Base-by-base conservation (phyloP, 306 rosid species). In the Prunus dulcis region DNA sequence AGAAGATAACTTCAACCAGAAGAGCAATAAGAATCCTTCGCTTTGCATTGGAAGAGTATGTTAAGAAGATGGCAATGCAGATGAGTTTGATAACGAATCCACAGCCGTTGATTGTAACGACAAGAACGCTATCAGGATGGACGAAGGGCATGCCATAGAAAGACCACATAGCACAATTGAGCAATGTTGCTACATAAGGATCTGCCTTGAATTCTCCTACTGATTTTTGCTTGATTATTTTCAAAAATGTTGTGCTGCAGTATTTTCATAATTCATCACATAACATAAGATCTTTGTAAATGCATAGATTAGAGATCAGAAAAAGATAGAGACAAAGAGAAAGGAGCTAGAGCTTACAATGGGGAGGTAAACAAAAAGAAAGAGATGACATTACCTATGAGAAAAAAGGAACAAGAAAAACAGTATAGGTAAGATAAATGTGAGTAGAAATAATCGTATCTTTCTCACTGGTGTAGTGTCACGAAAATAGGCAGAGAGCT, bases 181-280 rank as follows among this genome's bases (percentile, higher is more conserved):
- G 9, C 43, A 38, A 38, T 6, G 43, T 38, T 38, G 43, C 43
- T 38, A 38, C 38, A 32, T 32, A 92, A 2, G 93, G 93, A 55
- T 85, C 86, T 6, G 92, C 85, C 86, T 84, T 88, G 86, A 88
- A 92, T 25, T 88, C 96, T 53, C 86, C 89, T 47, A 90, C 97
- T 8, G 86, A 17, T 69, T 82, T 90, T 9, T 79, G 79, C 88
- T 83, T 85, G 4, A 78, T 61, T 22, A 92, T 89, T 45, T 66
- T 56, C 22, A 58, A 32, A 73, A 90, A 87, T 9, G 93, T 90
- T 56, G 93, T 90, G 6, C 90, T 90, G 89, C 50, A 61, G 69
- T 9, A 69, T 51, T 19, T 18, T 28, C 4, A 73, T 12, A 11
- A 15, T 22, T 23, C 11, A 25, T 23, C 14, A 11, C 6, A 10